Evolutionary conservation across 441 rosid species (phyloP).

Genomic region (Syzygium syzygioides): DNA sequence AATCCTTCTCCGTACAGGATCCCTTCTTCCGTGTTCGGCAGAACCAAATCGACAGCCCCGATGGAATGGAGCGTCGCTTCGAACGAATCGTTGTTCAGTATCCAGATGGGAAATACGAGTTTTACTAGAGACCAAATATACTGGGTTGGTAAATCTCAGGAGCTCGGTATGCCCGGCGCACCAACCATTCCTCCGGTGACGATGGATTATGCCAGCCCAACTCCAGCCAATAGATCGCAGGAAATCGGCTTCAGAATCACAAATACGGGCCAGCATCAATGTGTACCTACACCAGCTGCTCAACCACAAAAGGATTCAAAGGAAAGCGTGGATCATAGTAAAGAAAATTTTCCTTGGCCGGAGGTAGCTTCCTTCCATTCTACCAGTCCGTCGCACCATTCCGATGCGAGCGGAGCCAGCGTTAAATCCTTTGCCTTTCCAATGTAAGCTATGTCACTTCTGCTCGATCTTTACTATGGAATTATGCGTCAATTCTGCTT

Average conservation of each 20-base stretch:
- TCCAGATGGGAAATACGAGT: conserved; percentile 42
- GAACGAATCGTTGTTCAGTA: conserved; percentile 56
- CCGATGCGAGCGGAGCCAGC: not conserved
- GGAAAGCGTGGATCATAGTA: not conserved
- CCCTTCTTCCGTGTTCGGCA: conserved; percentile 46
- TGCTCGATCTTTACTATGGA: not conserved
- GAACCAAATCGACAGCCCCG: conserved; percentile 31
- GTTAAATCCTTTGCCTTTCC: not conserved
- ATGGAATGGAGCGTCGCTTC: conserved; percentile 55
- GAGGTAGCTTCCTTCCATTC: not conserved
- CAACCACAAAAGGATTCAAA: not conserved
- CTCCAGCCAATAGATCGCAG: not conserved
- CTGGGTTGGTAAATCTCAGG: not conserved
- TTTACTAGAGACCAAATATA: not conserved
- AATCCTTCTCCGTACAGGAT: conserved; percentile 24
- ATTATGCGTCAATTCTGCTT: not conserved
- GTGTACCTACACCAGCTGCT: not conserved
- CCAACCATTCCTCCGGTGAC: not conserved
- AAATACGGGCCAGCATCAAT: not conserved
- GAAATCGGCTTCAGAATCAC: not conserved
- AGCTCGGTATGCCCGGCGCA: not conserved
- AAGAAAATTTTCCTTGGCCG: not conserved
- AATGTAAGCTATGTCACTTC: not conserved
- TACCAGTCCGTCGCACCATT: not conserved
- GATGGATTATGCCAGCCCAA: not conserved